These are phyloP conservation scores for Phytophthora brassicae DNA, from an alignment of 352 stramenopile species.

Conservation along the genomic window DNA sequence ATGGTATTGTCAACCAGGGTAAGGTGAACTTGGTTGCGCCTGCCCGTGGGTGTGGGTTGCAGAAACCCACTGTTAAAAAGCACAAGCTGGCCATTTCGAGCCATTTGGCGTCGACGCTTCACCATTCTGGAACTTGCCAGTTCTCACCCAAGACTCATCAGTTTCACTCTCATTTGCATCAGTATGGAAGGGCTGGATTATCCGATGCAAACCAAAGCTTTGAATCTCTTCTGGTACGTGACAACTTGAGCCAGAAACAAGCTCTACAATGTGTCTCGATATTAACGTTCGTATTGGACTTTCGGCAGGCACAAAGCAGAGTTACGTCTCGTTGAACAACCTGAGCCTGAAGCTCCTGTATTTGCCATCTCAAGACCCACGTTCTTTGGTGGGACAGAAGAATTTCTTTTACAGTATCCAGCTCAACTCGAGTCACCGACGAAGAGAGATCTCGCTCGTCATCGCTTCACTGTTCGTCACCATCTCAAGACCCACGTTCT, in stretches of 20 bases:
- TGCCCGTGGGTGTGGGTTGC: slow-evolving; percentile 13
- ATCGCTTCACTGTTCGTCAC: slow-evolving; percentile 27
- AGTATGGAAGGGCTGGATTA: slow-evolving; percentile 22
- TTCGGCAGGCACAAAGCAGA: slow-evolving; percentile 25
- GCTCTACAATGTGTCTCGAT: neutral
- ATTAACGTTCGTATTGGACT: neutral
- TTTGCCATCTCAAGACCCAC: slow-evolving; percentile 23
- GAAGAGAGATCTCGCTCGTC: slow-evolving; percentile 16
- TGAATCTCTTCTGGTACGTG: slow-evolving; percentile 32
- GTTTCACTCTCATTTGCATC: too few species aligned
- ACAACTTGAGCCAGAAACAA: neutral
- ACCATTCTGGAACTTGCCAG: slow-evolving; percentile 18
- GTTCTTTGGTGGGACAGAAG: slow-evolving; percentile 22
- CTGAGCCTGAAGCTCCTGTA: slow-evolving; percentile 17
- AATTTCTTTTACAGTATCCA: slow-evolving; percentile 31
- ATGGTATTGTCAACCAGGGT: too few species aligned
- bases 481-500: too few species aligned
- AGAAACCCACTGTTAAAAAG: slow-evolving; percentile 23
- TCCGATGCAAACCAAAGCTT: slow-evolving; percentile 29
- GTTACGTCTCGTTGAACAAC: slow-evolving; percentile 17
- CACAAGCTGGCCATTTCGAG: slow-evolving; percentile 18
- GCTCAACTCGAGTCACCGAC: slow-evolving; percentile 20
- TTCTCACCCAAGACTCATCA: slow-evolving; percentile 3
- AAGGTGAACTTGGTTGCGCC: too few species aligned
- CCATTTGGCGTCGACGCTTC: neutral